Base-by-base conservation (phyloP, 2,329 filamentous ascomycete genomes). In the Trichoderma afroharzianum region DNA sequence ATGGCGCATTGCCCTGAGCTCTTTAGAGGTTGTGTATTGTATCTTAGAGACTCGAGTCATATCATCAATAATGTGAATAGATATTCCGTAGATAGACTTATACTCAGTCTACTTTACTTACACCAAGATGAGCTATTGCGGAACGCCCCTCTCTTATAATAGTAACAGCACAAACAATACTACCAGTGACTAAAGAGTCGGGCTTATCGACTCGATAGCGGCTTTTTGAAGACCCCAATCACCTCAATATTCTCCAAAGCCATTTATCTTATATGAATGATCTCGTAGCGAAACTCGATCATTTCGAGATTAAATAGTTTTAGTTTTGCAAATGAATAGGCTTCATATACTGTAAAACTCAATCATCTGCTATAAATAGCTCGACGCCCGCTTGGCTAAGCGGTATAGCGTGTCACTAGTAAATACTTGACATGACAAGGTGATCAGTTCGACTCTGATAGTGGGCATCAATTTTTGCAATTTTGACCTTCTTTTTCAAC, bases 391-490 rank as follows among this genome's bases (percentile, higher is more conserved):
- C 66, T 69, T 69, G 66, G 66, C 66, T 69, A 69, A 69, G 66
- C 67, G 67, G 67, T 69, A 69, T 62, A 69, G 67, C 67, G 67
- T 69, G 67, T 69, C 67, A 69, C 67, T 69, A 69, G 67, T 69
- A 69, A 36, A 61, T 15, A 61, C 57, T 36, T 69, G 66, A 69
- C 53, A 68, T 69, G 67, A 69, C 67, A 69, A 69, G 67, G 67
- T 69, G 67, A 69, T 69, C 67, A 69, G 67, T 69, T 69, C 67
- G 67, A 69, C 67, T 69, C 67, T 69, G 67, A 69, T 69, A 69
- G 67, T 69, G 67, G 67, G 67, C 67, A 69, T 69, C 30, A n/a
- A 11, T 68, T 69, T 69, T 61, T 69, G 12, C 14, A 11, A 18
- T n/a, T n/a, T n/a, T n/a, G n/a, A n/a, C n/a, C n/a, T n/a, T n/a